Evolutionary conservation across 768 basidiomycete species (phyloP), one percentile per base, ranked within the genome.

Genomic region (Suillus luteus): DNA sequence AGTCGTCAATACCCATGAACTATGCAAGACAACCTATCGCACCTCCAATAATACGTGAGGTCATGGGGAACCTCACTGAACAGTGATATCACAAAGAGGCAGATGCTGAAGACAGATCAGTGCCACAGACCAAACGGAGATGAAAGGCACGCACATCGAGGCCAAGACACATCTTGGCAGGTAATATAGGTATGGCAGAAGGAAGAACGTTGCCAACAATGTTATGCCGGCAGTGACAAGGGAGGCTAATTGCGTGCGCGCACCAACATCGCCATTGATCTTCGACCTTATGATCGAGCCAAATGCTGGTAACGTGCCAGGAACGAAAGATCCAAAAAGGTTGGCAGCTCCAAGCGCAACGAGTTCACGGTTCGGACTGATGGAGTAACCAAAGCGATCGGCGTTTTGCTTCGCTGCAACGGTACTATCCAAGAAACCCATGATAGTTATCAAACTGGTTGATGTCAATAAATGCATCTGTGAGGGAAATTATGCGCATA

Each of bases 351-450:
- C 81, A 19, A 99, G 80, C 1, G 97, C 97, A 31, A 98, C 96
- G 1, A 99, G 82, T 72, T 99, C 97, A 35, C 97, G 89, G 73
- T 99, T 99, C 0, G 95, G 94, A 66, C 88, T 92, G 66, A 99
- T 91, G 0, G 91, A 85, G 73, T 98, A 90, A 3, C 93, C 91
- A 71, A 90, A 98, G 14, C 89, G 88, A 4, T 87, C 84, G 0
- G 87, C 87, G 64, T 92, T 96, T 73, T 98, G 95, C 71, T 99
- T 97, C 2, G 96, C 96, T 0, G 95, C 92, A 2, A 95, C 94
- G 65, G 97, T 95, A 65, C 91, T 93, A 73, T 99, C 96, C 65
- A 99, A 79, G 74, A 96, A 97, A 1, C 97, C 97, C 24, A 94
- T 84, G 48, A 96, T 83, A 0, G 91, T 85, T 58, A 93, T 89